Evolutionary conservation across 1,284 basidiomycete genomes (phyloP), one percentile per base, ranked within the genome.

Genomic region (Cryptococcus deneoformans): DNA sequence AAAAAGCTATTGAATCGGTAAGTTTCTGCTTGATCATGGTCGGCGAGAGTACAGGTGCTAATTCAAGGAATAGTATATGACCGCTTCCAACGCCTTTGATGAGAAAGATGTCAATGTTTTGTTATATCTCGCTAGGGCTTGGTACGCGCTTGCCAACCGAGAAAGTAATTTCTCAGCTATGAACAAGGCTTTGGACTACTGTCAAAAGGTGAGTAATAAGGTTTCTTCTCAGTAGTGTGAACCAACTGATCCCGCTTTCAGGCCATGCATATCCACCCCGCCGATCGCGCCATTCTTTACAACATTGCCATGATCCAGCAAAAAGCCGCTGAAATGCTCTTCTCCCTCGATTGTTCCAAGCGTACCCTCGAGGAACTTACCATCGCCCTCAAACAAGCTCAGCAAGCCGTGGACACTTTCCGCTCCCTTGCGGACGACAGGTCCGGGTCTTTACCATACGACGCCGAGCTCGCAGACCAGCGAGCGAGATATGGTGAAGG

Each of bases 271-370:
- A 75, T 92, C 20, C 85, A 87, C 65, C 91, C 92, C 0, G 83
- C 82, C 57, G 93, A 97, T 79, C 92, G 92, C 68, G 89, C 90
- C 5, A 87, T 89, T 52, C 64, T 90, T 45, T 97, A 94, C 79
- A 97, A 97, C 75, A 89, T 96, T 69, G 93, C 92, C 54, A 92
- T 96, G 87, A 91, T 97, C 40, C 87, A 93, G 75, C 93, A 97
- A 75, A 95, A 95, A 76, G 87, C 89, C 0, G 89, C 90, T 0
- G 92, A 96, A 73, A 83, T 96, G 79, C 79, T 96, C 50, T 86
- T 92, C 60, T 82, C 85, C 1, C 79, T 93, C 20, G 82, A 83
- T 2, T 83, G 87, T 0, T 80, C 85, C 12, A 91, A 90, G 70
- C 86, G 94, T 16, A 85, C 87, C 1, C 80, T 93, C 7, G 84